Percentiles rank a stretch among this genome's conserved stretches.
phyloP scores from a whole-genome alignment of 2,329 filamentous ascomycete species.

The Metarhizium humberi region DNA sequence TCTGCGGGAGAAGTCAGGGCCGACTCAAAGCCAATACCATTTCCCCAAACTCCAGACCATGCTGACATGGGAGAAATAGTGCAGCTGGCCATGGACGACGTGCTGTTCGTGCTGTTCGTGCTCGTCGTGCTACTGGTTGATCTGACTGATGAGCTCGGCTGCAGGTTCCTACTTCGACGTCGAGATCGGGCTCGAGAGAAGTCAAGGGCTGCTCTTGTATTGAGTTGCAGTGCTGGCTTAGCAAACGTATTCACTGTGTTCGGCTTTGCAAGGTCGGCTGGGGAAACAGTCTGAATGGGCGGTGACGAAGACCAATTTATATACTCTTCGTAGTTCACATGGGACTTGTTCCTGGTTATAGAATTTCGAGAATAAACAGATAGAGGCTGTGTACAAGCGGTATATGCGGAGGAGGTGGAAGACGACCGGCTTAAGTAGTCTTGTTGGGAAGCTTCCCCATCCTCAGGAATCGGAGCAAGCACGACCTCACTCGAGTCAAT shows the following conservation, averaged over 20 bases:
- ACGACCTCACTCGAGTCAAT: slow-evolving; percentile 39
- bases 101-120: slow-evolving; percentile 16
- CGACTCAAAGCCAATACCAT: slow-evolving; percentile 30
- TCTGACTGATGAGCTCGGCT: slow-evolving; percentile 38
- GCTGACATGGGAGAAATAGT: slow-evolving; percentile 39
- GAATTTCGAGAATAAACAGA: neutral
- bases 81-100: slow-evolving; percentile 28
- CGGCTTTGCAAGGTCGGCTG: slow-evolving; percentile 14
- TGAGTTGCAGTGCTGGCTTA: slow-evolving; percentile 29
- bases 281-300: slow-evolving; percentile 14
- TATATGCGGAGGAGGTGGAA: neutral
- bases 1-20: slow-evolving; percentile 37
- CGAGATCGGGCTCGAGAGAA: slow-evolving; percentile 19
- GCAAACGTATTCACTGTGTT: slow-evolving; percentile 10
- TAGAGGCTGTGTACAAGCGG: slow-evolving; percentile 1
- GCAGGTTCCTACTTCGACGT: slow-evolving; percentile 32
- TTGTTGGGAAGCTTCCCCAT: slow-evolving; percentile 9
- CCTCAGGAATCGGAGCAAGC: slow-evolving; percentile 19
- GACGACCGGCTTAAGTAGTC: neutral
- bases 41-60: slow-evolving; percentile 30
- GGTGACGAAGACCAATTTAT: slow-evolving; percentile 17
- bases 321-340: slow-evolving; percentile 11
- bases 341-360: neutral
- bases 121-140: slow-evolving; percentile 30
- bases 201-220: slow-evolving; percentile 24